Base-by-base conservation (phyloP, 2,329 filamentous ascomycete species). In the Westerdykella ornata region DNA sequence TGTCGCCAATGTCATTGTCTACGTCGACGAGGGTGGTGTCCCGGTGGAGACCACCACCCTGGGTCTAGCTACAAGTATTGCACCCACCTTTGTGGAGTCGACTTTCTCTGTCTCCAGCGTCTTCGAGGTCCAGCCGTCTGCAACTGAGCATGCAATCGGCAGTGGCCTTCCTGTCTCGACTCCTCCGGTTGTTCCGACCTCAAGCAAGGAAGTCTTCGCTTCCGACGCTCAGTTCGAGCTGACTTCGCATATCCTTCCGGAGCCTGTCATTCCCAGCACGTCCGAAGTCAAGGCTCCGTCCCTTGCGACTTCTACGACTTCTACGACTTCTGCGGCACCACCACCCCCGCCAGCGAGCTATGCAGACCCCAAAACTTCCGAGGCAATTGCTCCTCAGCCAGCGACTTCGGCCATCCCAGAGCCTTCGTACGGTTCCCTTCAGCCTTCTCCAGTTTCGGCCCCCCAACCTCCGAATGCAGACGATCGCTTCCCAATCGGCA, bases 1-100 rank as follows among this genome's bases (percentile, higher is more conserved):
- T 7, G 43, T 62, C 30, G 56, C 54, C 4, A 47, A 60, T 37
- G 59, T 56, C 39, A 39, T 57, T 20, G 56, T 65, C 32, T 65
- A 56, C 18, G 56, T 65, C 12, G 59, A 65, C 35, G 48, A 60
- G 31, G 46, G 54, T 16, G 60, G 62, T 19, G 37, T 38, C 13
- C 53, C 61, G 3, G 59, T 54, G 42, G 42, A 43, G 26, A 65
- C 62, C 5, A 18, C 14, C 9, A 26, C 22, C n/a, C 41, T 47
- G 9, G 42, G 38, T 13, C 44, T 41, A 20, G 44, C 42, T 30
- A 40, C 33, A 16, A 39, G 35, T 26, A 41, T 42, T 19, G 32
- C 46, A 17, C 47, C 46, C 12, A 40, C 50, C 3, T 42, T 44
- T 4, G 41, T 45, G 16, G 48, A 47, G 20, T 19, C 46, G 34